Conservation (phyloP, 164 flowering plant genomes). For the Chimonanthus salicifolius region DNA sequence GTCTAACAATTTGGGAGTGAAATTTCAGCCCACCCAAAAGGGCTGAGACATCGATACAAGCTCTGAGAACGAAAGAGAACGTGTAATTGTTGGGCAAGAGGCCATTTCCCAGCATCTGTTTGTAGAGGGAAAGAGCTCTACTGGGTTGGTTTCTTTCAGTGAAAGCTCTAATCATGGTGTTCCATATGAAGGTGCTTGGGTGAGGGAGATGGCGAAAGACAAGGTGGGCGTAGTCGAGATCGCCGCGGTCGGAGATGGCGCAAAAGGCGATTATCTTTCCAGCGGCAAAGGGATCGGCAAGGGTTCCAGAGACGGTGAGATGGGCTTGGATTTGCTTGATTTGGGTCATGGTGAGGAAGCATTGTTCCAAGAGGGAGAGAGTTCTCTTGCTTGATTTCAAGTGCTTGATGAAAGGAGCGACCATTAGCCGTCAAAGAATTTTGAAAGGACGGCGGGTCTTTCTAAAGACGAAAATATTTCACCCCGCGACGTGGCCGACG, state of each 20-base stretch:
- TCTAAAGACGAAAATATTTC: neutral
- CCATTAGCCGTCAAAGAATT: slow-evolving; percentile 7
- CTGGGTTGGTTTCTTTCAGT: slow-evolving; percentile 29
- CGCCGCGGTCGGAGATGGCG: slow-evolving; percentile 25
- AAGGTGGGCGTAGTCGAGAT: slow-evolving; percentile 30
- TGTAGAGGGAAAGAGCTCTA: slow-evolving; percentile 30
- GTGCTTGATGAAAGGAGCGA: slow-evolving; percentile 14
- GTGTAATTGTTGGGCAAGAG: slow-evolving; percentile 63
- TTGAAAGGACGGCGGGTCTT: neutral
- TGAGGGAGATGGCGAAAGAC: slow-evolving; percentile 34
- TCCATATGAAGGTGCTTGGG: slow-evolving; percentile 49
- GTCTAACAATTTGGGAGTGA: slow-evolving; percentile 37
- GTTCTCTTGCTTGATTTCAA: slow-evolving; percentile 36
- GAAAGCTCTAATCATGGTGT: slow-evolving; percentile 47
- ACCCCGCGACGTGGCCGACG: no score
- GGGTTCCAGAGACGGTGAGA: slow-evolving; percentile 40
- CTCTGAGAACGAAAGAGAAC: slow-evolving; percentile 54
- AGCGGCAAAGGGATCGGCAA: slow-evolving; percentile 39
- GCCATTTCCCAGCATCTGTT: slow-evolving; percentile 32
- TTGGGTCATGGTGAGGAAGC: slow-evolving; percentile 33
- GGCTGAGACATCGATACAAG: slow-evolving; percentile 32
- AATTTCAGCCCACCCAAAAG: slow-evolving; percentile 16
- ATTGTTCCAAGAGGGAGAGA: slow-evolving; percentile 38
- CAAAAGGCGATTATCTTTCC: slow-evolving; percentile 44
- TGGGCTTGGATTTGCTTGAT: slow-evolving; percentile 60